phyloP scores from a whole-genome alignment of 169 alveolate genomes.

The Theileria annulata region DNA sequence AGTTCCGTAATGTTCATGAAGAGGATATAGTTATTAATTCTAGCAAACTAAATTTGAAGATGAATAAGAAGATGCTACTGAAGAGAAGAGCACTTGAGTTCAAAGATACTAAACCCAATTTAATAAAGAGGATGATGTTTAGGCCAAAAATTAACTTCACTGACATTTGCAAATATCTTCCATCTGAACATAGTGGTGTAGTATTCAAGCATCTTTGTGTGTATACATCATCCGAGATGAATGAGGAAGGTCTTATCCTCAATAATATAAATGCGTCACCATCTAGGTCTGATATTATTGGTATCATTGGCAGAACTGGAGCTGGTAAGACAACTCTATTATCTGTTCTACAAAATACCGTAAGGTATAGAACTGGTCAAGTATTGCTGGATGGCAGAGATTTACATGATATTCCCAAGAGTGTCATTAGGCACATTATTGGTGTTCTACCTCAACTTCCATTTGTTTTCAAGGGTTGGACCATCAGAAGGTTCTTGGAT shows the following conservation, averaged over 20 bases:
- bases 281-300: slow-evolving; percentile 31
- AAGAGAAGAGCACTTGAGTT: neutral
- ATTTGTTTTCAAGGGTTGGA: slow-evolving; percentile 63
- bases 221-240: neutral
- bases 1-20: too few species aligned
- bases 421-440: slow-evolving; percentile 33
- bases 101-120: neutral
- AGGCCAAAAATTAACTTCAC: neutral
- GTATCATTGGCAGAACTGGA: slow-evolving; percentile 61
- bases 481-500: slow-evolving; percentile 55
- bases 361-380: slow-evolving; percentile 26
- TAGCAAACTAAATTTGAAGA: neutral
- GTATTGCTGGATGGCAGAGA: slow-evolving; percentile 63
- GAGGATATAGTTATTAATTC: too few species aligned
- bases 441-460: slow-evolving; percentile 62
- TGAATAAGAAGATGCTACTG: neutral
- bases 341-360: slow-evolving; percentile 23
- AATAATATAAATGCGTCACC: slow-evolving; percentile 22
- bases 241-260: neutral
- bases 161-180: neutral
- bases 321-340: slow-evolving; percentile 61
- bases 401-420: slow-evolving; percentile 27
- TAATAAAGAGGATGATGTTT: neutral
- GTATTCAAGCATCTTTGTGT: slow-evolving; percentile 21
- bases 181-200: slow-evolving; percentile 21